phyloP scores from a whole-genome alignment of 352 stramenopile genomes.

The Phytophthora syringae region DNA sequence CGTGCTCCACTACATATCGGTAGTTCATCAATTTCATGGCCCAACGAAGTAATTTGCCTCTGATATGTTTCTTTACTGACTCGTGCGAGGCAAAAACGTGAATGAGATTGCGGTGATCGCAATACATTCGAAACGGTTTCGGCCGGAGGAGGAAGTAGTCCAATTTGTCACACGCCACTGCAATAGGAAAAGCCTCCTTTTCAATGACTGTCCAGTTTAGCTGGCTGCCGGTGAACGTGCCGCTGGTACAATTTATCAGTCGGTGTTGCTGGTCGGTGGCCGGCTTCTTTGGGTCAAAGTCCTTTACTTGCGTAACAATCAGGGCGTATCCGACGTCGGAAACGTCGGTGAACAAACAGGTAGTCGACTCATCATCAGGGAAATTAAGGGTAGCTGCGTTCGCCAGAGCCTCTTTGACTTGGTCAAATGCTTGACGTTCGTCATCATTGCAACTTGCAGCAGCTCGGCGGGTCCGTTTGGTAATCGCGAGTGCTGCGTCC shows the following conservation, averaged over 20 bases:
- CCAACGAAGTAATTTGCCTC: not conserved
- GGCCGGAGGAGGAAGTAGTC: too few relatives aligned
- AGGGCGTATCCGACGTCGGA: too few relatives aligned
- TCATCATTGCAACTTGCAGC: not conserved
- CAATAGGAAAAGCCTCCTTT: too few relatives aligned
- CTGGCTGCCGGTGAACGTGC: too few relatives aligned
- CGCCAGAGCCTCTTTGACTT: too few relatives aligned
- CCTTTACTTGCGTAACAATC: not conserved
- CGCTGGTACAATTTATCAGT: not conserved
- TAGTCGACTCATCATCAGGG: too few relatives aligned
- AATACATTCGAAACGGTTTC: too few relatives aligned
- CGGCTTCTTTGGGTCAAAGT: not conserved
- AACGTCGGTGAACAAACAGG: too few relatives aligned
- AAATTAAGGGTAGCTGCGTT: too few relatives aligned
- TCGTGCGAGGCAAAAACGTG: not conserved
- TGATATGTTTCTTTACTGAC: not conserved
- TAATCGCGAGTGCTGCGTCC: not conserved
- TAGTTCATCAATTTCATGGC: not conserved
- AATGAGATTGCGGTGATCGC: not conserved
- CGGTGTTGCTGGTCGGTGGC: conserved; percentile 1
- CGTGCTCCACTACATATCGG: not conserved
- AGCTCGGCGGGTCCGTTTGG: conserved; percentile 5
- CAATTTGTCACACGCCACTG: too few relatives aligned
- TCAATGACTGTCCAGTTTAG: too few relatives aligned
- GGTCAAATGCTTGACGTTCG: not conserved